Conservation (phyloP, 1,284 basidiomycete species). For the Wallemia hederae region DNA sequence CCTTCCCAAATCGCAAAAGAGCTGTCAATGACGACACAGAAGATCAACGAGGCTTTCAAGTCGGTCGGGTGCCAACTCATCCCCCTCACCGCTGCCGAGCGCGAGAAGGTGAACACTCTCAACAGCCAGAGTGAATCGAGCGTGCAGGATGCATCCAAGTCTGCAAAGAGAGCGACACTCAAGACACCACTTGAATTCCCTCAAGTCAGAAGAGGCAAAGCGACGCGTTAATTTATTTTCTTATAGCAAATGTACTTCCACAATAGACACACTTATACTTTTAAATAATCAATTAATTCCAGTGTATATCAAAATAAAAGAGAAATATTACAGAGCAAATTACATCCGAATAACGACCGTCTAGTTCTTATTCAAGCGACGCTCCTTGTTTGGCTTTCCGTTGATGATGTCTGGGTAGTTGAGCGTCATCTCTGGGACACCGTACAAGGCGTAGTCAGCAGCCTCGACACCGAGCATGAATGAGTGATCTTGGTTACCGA, state of each 20-base stretch:
- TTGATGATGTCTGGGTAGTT: constrained; percentile 15
- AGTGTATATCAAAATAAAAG: not conserved
- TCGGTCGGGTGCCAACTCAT: constrained; percentile 34
- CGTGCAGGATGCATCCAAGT: constrained; percentile 6
- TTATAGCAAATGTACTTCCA: too few species aligned
- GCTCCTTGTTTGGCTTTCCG: constrained; percentile 18
- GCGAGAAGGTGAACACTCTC: constrained; percentile 24
- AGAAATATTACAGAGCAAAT: not conserved
- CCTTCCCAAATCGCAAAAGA: constrained; percentile 36
- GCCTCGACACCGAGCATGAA: constrained; percentile 25
- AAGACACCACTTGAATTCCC: constrained; percentile 50
- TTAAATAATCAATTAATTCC: not conserved
- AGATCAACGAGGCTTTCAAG: constrained; percentile 18
- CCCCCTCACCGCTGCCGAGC: constrained; percentile 28
- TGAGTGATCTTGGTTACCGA: constrained; percentile 24
- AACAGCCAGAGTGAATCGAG: not conserved
- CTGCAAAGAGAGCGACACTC: constrained; percentile 35
- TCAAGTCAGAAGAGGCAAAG: constrained; percentile 20
- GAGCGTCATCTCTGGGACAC: constrained; percentile 20
- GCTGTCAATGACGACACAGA: constrained; percentile 27
- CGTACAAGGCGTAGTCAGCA: constrained; percentile 20
- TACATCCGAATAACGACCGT: too few species aligned
- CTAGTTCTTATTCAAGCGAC: constrained; percentile 12
- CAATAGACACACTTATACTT: not conserved
- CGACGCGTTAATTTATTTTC: constrained; percentile 11